Conservation (phyloP, 306 rosid species). For the Lupinus albus region DNA sequence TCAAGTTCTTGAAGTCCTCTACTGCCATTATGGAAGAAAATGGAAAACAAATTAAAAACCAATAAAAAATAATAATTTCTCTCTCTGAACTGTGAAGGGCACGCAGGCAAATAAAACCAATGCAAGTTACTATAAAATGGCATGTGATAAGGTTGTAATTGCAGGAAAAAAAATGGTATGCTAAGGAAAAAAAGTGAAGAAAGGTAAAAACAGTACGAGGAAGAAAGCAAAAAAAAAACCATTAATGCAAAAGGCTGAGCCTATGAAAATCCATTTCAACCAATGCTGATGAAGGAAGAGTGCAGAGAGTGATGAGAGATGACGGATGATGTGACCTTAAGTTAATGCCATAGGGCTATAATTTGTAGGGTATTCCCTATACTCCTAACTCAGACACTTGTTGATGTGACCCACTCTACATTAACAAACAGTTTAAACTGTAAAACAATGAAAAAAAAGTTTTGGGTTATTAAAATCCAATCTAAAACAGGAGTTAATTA, state of each 20-base stretch:
- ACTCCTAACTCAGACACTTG: slow-evolving; percentile 46
- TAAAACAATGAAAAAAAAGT: slow-evolving; percentile 33
- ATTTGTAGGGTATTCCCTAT: slow-evolving; percentile 47
- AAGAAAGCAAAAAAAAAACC: not conserved
- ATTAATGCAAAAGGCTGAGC: not conserved
- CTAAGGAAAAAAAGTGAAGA: slow-evolving; percentile 16
- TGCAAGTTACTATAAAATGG: slow-evolving; percentile 17
- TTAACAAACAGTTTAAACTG: slow-evolving; percentile 57
- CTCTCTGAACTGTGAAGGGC: not conserved
- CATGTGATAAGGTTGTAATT: not conserved
- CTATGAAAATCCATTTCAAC: not conserved
- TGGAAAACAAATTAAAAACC: not conserved
- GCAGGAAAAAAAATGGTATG: slow-evolving; percentile 17
- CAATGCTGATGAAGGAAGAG: slow-evolving; percentile 33
- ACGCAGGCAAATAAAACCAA: not conserved
- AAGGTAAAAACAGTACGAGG: not conserved
- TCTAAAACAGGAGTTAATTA: no score
- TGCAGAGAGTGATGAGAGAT: slow-evolving; percentile 19
- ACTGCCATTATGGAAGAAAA: slow-evolving; percentile 5
- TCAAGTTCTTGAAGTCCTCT: slow-evolving; percentile 19
- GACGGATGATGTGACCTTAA: slow-evolving; percentile 52
- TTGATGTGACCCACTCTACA: slow-evolving; percentile 63
- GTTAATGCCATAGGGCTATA: slow-evolving; percentile 43
- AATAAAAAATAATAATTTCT: not conserved
- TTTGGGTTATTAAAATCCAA: slow-evolving; percentile 20